Conservation (phyloP, 2,329 filamentous ascomycete species). For the Ceratocystis diversiconidia region DNA sequence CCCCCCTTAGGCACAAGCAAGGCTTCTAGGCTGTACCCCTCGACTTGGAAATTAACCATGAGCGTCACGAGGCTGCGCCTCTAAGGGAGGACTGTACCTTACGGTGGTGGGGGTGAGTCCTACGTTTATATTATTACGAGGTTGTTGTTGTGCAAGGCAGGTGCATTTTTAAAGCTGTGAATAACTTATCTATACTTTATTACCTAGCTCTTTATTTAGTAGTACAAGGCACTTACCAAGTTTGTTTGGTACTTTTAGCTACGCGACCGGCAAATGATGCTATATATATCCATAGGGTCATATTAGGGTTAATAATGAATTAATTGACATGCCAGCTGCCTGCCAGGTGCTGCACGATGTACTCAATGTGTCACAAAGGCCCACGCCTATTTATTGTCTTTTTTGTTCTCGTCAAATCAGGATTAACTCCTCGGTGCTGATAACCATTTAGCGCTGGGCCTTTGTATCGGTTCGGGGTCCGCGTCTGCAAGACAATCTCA, state of each 20-base stretch:
- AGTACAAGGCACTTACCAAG: too few species aligned
- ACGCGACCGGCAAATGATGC: too few species aligned
- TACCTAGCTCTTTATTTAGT: neutral
- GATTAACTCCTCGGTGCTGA: neutral
- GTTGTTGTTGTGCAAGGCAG: neutral
- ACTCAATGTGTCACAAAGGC: neutral
- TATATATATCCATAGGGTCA: neutral
- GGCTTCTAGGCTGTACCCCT: neutral
- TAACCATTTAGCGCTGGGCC: neutral
- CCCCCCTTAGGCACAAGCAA: neutral
- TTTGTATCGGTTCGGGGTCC: neutral
- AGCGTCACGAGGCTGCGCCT: neutral
- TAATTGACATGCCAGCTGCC: neutral
- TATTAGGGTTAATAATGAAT: neutral
- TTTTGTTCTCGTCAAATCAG: conserved; percentile 1
- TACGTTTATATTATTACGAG: neutral
- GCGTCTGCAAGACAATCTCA: conserved; percentile 1
- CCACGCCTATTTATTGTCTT: neutral
- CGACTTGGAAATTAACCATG: neutral
- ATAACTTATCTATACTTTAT: too few species aligned
- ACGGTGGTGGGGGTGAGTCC: neutral
- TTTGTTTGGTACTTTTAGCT: too few species aligned
- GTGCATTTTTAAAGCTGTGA: neutral
- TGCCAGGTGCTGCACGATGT: neutral
- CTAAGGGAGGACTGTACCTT: neutral